Conservation (phyloP, 2,329 filamentous ascomycete species). For the Sarocladiaceae sp. region DNA sequence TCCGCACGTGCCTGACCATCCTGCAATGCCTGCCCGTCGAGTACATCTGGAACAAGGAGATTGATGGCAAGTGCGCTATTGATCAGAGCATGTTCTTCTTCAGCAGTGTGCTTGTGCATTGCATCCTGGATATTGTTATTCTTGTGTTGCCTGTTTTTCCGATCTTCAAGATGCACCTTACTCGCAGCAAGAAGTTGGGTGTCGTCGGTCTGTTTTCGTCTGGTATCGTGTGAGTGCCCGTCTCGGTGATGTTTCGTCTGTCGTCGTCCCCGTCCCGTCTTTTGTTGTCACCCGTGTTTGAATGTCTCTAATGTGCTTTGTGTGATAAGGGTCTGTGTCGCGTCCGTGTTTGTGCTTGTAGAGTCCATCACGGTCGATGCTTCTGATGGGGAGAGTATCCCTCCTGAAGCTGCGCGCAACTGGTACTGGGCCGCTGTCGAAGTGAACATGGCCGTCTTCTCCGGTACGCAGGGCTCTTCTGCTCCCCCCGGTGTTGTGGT, state of each 20-base stretch:
- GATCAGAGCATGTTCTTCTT: background rate
- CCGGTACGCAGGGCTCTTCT: background rate
- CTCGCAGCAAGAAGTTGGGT: background rate
- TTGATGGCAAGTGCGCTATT: background rate
- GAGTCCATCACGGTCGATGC: slow-evolving; percentile 4
- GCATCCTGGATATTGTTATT: background rate
- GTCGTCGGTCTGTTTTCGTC: background rate
- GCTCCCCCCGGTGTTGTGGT: background rate
- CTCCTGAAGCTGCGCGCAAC: slow-evolving; percentile 1
- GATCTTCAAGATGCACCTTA: background rate
- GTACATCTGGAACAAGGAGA: background rate
- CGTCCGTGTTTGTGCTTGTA: slow-evolving; percentile 8
- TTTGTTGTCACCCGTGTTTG: too few species aligned
- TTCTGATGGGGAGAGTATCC: background rate
- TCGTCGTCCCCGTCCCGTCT: too few species aligned
- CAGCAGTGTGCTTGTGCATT: background rate
- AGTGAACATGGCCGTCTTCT: slow-evolving; percentile 9
- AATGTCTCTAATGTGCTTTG: background rate
- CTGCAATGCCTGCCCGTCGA: background rate
- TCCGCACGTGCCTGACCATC: background rate
- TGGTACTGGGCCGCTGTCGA: slow-evolving; percentile 10
- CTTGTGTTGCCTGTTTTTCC: background rate
- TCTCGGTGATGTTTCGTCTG: background rate
- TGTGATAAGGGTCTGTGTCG: slow-evolving; percentile 7
- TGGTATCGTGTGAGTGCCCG: background rate